Evolutionary conservation across 2,329 filamentous ascomycete genomes (phyloP), one percentile per base, ranked within the genome.

Genomic region (Botrytis pseudocinerea): DNA sequence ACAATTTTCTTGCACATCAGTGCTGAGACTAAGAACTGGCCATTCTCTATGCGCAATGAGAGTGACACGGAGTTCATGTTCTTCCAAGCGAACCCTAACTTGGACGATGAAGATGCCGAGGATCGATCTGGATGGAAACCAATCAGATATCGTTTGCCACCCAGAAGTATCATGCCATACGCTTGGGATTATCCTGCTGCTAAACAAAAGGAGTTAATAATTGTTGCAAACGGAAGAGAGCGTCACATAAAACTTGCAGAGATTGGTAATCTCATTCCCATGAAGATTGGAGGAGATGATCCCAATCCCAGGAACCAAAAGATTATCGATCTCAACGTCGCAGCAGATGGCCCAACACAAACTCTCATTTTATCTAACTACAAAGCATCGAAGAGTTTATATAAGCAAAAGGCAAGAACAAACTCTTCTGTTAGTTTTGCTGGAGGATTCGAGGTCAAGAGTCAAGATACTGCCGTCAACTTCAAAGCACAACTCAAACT

Each of bases 131-230:
- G 94, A 6, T 99, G 96, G 93, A 92, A 93, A 76, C 95, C 94
- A 2, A 93, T 99, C 75, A 88, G 94, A 70, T 99, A 99, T 83
- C 92, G 95, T 46, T 86, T 99, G 44, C 97, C 97, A 2, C 91
- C 95, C 20, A 88, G 96, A 74, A 98, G 95, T 82, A 98, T 99
- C 82, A 99, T 99, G 96, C 96, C 97, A 0, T 99, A 99, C 80
- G 95, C 96, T 2, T 99, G 96, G 96, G 97, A 99, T 81, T 99
- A 97, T 83, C 97, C 96, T 1, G 95, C 96, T 1, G 95, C 94
- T n/a, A 98, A 97, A 83, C 92, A 93, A 83, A 97, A 96, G 79
- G 96, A 98, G 81, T 89, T 99, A 57, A 90, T 98, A 68, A 90
- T 99, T 80, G 91, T 86, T 70, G 92, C 91, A 12, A 90, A 91